Percentiles rank a stretch among this genome's conserved stretches.
Evolutionary conservation across 1,284 basidiomycete genomes (phyloP).

Genomic region (Neolentinus lepideus): DNA sequence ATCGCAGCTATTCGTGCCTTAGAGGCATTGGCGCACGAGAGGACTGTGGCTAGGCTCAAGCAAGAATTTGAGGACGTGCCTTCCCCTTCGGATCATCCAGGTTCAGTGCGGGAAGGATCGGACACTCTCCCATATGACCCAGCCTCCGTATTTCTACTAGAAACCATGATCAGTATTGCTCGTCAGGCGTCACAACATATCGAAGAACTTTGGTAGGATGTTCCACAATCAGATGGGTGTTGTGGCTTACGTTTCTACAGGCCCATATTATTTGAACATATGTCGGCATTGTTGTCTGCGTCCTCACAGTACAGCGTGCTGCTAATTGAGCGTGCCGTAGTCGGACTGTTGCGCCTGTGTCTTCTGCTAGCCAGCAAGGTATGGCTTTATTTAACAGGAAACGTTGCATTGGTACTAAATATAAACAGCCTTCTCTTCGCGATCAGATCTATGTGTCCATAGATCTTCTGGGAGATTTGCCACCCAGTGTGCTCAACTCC

Average conservation of each 20-base stretch:
- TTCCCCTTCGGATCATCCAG: constrained; percentile 23
- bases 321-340: constrained; percentile 92
- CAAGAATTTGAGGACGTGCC: constrained; percentile 54
- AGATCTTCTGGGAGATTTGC: constrained; percentile 81
- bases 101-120: constrained; percentile 24
- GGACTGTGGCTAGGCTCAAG: constrained; percentile 71
- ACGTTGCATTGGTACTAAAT: constrained; percentile 10
- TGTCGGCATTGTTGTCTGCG: constrained; percentile 74
- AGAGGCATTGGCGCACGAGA: constrained; percentile 84
- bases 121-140: constrained; percentile 82
- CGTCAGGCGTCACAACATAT: constrained; percentile 72
- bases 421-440: constrained; percentile 56
- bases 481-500: constrained; percentile 69
- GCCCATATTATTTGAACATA: constrained; percentile 90
- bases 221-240: neutral
- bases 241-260: constrained; percentile 29
- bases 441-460: constrained; percentile 94
- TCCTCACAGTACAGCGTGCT: constrained; percentile 83
- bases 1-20: constrained; percentile 80
- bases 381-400: constrained; percentile 13
- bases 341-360: constrained; percentile 80
- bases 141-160: constrained; percentile 88
- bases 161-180: constrained; percentile 88
- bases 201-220: constrained; percentile 76
- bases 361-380: constrained; percentile 75